Evolutionary conservation across 2,329 filamentous ascomycete species (phyloP), one percentile per base, ranked within the genome.

Genomic region (Sporothrix humicola): DNA sequence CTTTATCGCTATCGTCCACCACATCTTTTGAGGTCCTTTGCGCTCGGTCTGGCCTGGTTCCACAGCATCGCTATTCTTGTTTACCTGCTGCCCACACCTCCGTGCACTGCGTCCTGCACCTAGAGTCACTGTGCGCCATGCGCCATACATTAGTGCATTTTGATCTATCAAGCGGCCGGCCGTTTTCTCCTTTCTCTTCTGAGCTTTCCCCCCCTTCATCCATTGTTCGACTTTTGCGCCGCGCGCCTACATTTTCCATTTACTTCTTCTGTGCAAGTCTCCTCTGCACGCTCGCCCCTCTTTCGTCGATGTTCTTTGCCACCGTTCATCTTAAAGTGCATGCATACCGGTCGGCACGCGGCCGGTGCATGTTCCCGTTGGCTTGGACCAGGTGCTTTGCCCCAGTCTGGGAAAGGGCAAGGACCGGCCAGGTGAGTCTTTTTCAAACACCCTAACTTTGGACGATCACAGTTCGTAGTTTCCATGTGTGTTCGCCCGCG

Each of bases 281-380:
- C n/a, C 59, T 20, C 20, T 44, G 31, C 13, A 17, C 9, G 37
- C 59, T 65, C 37, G 63, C 63, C 46, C 23, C 20, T 37, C 46
- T 9, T 37, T 5, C 31, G 5, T 37, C 31, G 31, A 6, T 37
- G 31, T 7, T 37, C 31, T 37, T 37, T 37, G 31, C 7, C 63
- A 37, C 23, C 23, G 23, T 52, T 52, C 48, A 52, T 68, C 65
- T 37, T 68, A 68, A 48, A 31, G 46, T 37, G 65, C 26, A 12
- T 68, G 65, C 65, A 52, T 52, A 66, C 20, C 44, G 46, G 46
- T n/a, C 65, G 65, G 65, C 23, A 66, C 44, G 44, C 63, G 44
- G 63, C 63, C 48, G 63, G 63, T 66, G 63, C 63, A 66, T 48
- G 63, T n/a, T 46, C n/a, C 63, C 46, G 42, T 48, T 66, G 44